Base-by-base conservation (phyloP, 768 basidiomycete genomes). In the Russula abietina region DNA sequence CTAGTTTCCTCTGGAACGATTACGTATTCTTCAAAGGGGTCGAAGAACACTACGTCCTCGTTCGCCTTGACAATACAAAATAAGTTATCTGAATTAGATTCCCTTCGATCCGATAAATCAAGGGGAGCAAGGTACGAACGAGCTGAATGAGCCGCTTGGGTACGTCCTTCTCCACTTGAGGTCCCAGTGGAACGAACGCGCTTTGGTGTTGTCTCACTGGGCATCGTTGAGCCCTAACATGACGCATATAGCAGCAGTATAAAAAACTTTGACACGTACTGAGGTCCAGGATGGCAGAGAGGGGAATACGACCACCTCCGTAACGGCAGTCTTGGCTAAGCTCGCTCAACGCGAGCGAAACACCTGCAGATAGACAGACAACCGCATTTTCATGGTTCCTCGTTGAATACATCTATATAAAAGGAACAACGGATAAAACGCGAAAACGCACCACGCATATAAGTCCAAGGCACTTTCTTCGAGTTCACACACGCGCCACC, bases 191-290 rank as follows among this genome's bases (percentile, higher is more conserved):
- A 11, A 59, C 53, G 39, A 64, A 60, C 1, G 54, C 57, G n/a
- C 58, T 55, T 5, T 64, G 62, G 14, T 64, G 48, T 53, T 60
- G 53, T 58, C 58, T 54, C 62, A 64, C 62, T 64, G 38, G 5
- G 17, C 16, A n/a, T 49, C 7, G 48, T 28, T 26, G 26, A 28
- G 12, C 14, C 48, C 16, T 39, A 17, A 0, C 5, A 39, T 7
- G 38, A 17, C 14, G 6, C 12, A n/a, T n/a, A 33, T 16, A 32
- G 26, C 5, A 30, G 28, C n/a, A n/a, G n/a, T n/a, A n/a, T 9
- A 19, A 11, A 33, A 33, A 11, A 4, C 7, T 11, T 41, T 17
- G 26, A 3, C 5, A 26, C 60, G 16, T 32, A 63, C 62, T 59
- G 45, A 58, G 52, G 22, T 55, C 62, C 11, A 63, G 50, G 45